Evolutionary conservation across 73 alveolate species (phyloP), one percentile per base, ranked within the genome.

Genomic region (Paramecium tetraurelia): DNA sequence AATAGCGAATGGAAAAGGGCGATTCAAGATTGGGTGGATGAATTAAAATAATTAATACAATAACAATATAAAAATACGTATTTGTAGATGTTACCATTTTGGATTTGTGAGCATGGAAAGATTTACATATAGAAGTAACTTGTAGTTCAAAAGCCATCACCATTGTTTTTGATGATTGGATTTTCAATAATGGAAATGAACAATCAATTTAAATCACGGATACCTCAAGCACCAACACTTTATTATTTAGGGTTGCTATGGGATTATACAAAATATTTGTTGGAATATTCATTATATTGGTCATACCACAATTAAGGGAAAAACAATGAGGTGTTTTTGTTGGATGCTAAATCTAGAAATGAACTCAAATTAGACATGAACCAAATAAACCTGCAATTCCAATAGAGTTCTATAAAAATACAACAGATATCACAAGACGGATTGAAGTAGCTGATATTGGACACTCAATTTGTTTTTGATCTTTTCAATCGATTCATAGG

Each of bases 1-100:
- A 80, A 80, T 44, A 33, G 50, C 46, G 90, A 80, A 46, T 80
- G 90, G 90, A 80, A 80, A 46, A 80, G 8, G 16, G 35, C 46
- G 3, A 80, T 48, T 20, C 9, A 80, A 80, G 50, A 14, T 24
- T 80, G 90, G 90, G n/a, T 22, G 9, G 90, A 44, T 21, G 70
- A 80, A n/a, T 44, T 80, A 80, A 44, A 35, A 80, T 44, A 2
- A 35, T 11, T n/a, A 16, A 80, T 80, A 9, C 3, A 31, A 14
- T 14, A 43, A 80, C 8, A 80, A 44, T 80, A 4, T 80, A 41
- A 46, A 80, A 24, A 7, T 43, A 35, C 29, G 1, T 24, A 43
- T 4, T 35, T 44, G 6, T 21, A 46, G 48, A 22, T 22, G 35
- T 27, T 80, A 43, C 46, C 57, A 24, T 80, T 22, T 22, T 80